Base-by-base conservation (phyloP, 768 basidiomycete species). In the Kwoniella sp. region DNA sequence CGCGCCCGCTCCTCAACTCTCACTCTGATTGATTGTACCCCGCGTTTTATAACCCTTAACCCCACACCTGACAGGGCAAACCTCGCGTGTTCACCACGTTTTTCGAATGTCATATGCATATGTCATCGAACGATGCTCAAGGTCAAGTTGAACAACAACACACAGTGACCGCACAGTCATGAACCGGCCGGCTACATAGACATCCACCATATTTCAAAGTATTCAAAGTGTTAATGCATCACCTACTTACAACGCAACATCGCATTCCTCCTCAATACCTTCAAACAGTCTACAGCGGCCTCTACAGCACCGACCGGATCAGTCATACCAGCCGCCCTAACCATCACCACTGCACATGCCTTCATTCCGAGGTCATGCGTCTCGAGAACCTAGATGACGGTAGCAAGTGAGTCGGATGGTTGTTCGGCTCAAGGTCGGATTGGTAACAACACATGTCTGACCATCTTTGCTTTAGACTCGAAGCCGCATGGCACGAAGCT, bases 401-500 rank as follows among this genome's bases (percentile, higher is more conserved):
- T 64, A 85, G 84, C 64, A 85, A 84, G 87, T 86, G 60, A 60
- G 82, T 74, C 21, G 24, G 36, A 40, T 52, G 21, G n/a, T 22
- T 15, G 33, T 33, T 33, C 40, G 40, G 33, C 13, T 33, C 33
- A 33, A 33, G 6, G 33, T 33, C 33, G 40, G 17, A 10, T 19
- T 10, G 8, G 8, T 3, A 44, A 44, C 3, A 15, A 44, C 17
- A 3, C 3, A 44, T n/a, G n/a, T 36, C 48, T 62, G 59, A 66
- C 26, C 56, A 22, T 40, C 36, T 26, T 55, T 55, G 54, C 46
- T 44, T 26, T 50, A 92, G 92, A 68, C 83, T 93, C 68, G 88
- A 88, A 71, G 86, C 91, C 79, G 86, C 89, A 46, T 94, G 92
- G 91, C 86, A 87, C 67, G 81, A 84, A 63, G 87, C 92, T 17